Conservation (phyloP, 495 filamentous ascomycete genomes). For the Podospora appendiculata region DNA sequence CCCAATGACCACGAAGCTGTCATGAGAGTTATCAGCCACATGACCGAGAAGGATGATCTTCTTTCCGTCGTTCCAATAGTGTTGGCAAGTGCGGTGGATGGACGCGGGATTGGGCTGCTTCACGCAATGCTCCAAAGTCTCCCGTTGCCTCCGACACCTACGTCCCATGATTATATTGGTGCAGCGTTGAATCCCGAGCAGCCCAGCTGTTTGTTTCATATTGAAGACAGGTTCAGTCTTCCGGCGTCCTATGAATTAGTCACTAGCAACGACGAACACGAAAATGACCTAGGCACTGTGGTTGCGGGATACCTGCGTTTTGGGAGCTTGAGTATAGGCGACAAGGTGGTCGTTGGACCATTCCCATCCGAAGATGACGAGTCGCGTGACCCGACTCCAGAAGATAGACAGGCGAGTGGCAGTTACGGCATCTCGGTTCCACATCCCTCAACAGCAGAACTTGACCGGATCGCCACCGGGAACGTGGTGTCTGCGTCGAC, state of each 20-base stretch:
- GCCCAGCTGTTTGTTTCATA: slow-evolving; percentile 62
- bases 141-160: slow-evolving; percentile 57
- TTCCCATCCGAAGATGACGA: slow-evolving; percentile 47
- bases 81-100: slow-evolving; percentile 80
- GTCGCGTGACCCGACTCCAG: slow-evolving; percentile 23
- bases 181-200: slow-evolving; percentile 40
- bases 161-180: slow-evolving; percentile 34
- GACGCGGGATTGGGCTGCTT: slow-evolving; percentile 68
- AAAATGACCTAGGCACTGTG: slow-evolving; percentile 46
- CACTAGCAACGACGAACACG: slow-evolving; percentile 26
- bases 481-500: slow-evolving; percentile 35
- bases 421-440: slow-evolving; percentile 30
- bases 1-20: slow-evolving; percentile 44
- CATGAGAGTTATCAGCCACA: slow-evolving; percentile 37
- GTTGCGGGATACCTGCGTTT: slow-evolving; percentile 77
- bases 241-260: slow-evolving; percentile 39
- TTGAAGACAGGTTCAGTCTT: slow-evolving; percentile 69
- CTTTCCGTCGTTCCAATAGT: slow-evolving; percentile 69
- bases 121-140: slow-evolving; percentile 76
- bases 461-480: slow-evolving; percentile 30
- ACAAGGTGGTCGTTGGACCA: slow-evolving; percentile 73
- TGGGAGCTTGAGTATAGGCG: slow-evolving; percentile 69
- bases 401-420: slow-evolving; percentile 28
- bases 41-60: slow-evolving; percentile 38
- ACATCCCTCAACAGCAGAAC: slow-evolving; percentile 35